phyloP scores from a whole-genome alignment of 176 grass and related monocot genomes.

The Carex pumila region DNA sequence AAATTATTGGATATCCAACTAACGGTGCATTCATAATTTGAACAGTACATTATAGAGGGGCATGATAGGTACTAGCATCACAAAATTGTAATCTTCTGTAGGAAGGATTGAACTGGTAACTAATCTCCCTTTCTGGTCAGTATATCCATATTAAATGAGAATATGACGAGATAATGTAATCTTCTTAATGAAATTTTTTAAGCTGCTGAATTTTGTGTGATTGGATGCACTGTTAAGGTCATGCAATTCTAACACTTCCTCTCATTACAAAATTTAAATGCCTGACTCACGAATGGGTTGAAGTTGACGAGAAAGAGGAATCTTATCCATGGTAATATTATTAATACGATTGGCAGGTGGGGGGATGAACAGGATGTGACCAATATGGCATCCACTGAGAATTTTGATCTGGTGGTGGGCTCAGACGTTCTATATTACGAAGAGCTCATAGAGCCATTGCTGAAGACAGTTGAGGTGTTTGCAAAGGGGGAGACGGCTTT shows the following conservation, averaged over 20 bases:
- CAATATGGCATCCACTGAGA: background rate
- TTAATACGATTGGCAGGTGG: background rate
- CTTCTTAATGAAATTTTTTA: background rate
- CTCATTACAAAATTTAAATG: background rate
- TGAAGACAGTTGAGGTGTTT: slow-evolving; percentile 64
- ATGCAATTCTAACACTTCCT: background rate
- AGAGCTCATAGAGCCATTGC: slow-evolving; percentile 62
- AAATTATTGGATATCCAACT: background rate
- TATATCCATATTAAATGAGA: background rate
- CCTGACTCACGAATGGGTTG: background rate
- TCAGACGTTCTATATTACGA: slow-evolving; percentile 92
- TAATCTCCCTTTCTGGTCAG: background rate
- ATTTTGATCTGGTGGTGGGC: slow-evolving; percentile 66
- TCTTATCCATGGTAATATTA: background rate
- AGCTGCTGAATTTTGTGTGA: background rate
- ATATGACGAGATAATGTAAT: background rate
- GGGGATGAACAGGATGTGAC: background rate
- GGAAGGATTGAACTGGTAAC: background rate
- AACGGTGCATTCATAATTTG: background rate
- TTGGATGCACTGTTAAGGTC: too few relatives aligned
- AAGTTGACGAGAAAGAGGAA: background rate
- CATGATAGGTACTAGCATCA: background rate
- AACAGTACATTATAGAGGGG: background rate
- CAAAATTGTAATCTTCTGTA: background rate
- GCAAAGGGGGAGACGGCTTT: slow-evolving; percentile 59